Conservation (phyloP, 225 moss, liverwort and hornwort genomes). For the Takakia lepidozioides region DNA sequence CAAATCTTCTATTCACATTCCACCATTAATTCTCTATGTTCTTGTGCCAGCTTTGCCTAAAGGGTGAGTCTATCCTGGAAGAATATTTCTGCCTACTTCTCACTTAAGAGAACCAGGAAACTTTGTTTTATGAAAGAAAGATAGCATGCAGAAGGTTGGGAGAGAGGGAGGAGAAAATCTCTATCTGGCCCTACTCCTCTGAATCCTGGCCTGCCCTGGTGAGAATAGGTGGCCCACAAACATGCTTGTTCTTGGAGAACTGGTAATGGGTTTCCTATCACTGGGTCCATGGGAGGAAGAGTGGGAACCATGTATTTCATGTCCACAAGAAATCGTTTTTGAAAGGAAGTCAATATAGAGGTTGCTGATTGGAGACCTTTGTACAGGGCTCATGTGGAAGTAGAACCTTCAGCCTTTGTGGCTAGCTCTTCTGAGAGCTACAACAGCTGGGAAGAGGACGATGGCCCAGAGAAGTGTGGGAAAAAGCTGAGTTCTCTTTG, state of each 20-base stretch:
- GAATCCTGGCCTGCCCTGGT: background rate
- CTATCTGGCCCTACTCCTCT: background rate
- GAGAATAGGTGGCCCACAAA: background rate
- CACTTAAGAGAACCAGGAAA: too few relatives aligned
- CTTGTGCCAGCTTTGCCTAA: slow-evolving; percentile 84
- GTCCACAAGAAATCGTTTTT: too few relatives aligned
- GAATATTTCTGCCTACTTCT: background rate
- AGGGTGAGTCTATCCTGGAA: slow-evolving; percentile 40
- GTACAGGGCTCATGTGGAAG: slow-evolving; percentile 80
- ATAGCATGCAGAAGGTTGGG: too few relatives aligned
- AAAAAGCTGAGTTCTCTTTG: slow-evolving; percentile 13
- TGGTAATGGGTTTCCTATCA: too few relatives aligned
- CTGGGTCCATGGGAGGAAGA: too few relatives aligned
- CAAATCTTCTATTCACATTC: slow-evolving; percentile 9
- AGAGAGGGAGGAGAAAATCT: too few relatives aligned
- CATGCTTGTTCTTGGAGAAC: background rate
- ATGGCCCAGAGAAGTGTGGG: slow-evolving; percentile 9
- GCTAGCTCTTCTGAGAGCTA: slow-evolving; percentile 2
- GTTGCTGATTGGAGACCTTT: background rate
- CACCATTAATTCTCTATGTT: slow-evolving; percentile 67
- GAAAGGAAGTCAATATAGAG: background rate
- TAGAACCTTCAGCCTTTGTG: slow-evolving; percentile 65
- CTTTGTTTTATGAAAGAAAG: too few relatives aligned
- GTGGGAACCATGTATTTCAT: too few relatives aligned
- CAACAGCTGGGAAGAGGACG: slow-evolving; percentile 9